A percentile compares a stretch with the other conserved stretches of the same genome.
phyloP scores from a whole-genome alignment of 495 filamentous ascomycete species.

The Hypoxylon subgilvum region DNA sequence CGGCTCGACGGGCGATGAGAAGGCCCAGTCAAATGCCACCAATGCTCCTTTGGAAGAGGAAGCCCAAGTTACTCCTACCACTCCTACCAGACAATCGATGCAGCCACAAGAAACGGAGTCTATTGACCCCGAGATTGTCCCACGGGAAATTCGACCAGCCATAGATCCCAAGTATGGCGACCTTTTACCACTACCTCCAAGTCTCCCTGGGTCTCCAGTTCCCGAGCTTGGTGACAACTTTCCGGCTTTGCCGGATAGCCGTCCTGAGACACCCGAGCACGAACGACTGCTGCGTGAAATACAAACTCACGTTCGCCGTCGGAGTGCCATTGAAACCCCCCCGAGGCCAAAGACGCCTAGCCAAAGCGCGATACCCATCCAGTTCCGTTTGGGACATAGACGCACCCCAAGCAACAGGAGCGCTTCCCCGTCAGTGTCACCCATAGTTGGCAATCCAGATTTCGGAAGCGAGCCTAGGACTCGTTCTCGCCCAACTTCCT shows the following conservation, averaged over 20 bases:
- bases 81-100: slow-evolving; percentile 29
- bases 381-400: slow-evolving; percentile 53
- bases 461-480: slow-evolving; percentile 38
- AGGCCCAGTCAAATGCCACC: slow-evolving; percentile 50
- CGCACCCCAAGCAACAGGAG: slow-evolving; percentile 47
- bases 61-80: slow-evolving; percentile 14
- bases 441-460: slow-evolving; percentile 39
- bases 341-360: slow-evolving; percentile 50
- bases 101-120: slow-evolving; percentile 43
- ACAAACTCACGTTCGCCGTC: slow-evolving; percentile 45
- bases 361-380: slow-evolving; percentile 58
- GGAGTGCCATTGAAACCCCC: slow-evolving; percentile 44
- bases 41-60: slow-evolving; percentile 41
- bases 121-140: slow-evolving; percentile 59
- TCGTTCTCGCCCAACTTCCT: slow-evolving; percentile 54
- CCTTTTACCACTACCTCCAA: slow-evolving; percentile 61
- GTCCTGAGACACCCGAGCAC: slow-evolving; percentile 52
- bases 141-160: slow-evolving; percentile 58
- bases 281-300: slow-evolving; percentile 34
- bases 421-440: slow-evolving; percentile 48
- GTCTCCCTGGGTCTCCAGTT: slow-evolving; percentile 53
- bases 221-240: slow-evolving; percentile 42
- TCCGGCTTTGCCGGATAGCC: slow-evolving; percentile 59
- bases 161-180: slow-evolving; percentile 64
- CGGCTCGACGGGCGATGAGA: slow-evolving; percentile 58